Percentiles rank a stretch among this genome's conserved stretches.
Conservation (phyloP, 1,284 basidiomycete species). For the Ceratobasidium sp. region DNA sequence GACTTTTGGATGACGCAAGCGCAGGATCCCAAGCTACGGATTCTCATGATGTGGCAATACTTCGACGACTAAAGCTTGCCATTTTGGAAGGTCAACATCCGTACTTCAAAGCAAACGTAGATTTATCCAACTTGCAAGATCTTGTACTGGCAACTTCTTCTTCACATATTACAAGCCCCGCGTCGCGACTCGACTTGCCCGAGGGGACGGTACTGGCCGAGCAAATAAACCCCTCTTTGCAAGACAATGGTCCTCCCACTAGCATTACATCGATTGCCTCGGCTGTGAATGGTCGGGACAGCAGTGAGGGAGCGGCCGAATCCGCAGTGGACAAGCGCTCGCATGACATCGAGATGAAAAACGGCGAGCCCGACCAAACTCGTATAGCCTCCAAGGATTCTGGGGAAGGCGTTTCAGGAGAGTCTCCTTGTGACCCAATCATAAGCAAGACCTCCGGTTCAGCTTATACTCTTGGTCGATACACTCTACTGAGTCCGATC, state of each 20-base stretch:
- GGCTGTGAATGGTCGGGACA: neutral
- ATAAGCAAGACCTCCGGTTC: neutral
- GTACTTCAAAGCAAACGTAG: conserved; percentile 39
- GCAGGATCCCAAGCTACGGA: conserved; percentile 27
- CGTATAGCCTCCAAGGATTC: neutral
- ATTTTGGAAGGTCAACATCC: conserved; percentile 43
- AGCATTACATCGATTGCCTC: neutral
- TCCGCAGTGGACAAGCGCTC: conserved; percentile 5
- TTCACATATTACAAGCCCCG: neutral
- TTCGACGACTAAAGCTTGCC: conserved; percentile 32
- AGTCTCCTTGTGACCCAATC: neutral
- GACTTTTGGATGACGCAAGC: conserved; percentile 40
- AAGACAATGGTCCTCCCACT: neutral
- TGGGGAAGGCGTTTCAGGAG: neutral
- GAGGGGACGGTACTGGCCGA: neutral
- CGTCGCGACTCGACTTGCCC: neutral
- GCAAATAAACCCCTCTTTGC: neutral
- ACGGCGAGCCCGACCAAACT: conserved; percentile 1
- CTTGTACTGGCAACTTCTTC: conserved; percentile 14
- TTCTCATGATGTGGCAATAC: conserved; percentile 33
- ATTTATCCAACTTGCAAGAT: conserved; percentile 37
- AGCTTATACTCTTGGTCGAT: conserved; percentile 30
- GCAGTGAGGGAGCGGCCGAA: neutral
- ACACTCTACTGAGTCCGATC: conserved; percentile 22
- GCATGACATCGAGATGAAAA: conserved; percentile 16